These are phyloP conservation scores for Phytophthora sp. DNA, from an alignment of 352 stramenopile species.

Conservation along the genomic window DNA sequence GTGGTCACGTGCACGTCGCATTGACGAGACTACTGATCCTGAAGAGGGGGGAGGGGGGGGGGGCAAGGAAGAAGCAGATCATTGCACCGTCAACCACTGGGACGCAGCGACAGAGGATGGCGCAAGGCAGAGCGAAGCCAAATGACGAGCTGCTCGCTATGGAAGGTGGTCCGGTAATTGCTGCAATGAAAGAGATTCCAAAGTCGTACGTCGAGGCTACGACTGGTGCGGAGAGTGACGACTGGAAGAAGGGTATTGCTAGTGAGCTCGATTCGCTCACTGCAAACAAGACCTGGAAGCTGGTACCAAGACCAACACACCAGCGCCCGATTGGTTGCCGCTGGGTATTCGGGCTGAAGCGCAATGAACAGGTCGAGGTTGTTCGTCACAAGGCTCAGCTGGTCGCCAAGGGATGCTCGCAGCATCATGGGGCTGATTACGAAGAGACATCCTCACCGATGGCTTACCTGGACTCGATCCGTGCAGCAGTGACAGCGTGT, in stretches of 20 bases:
- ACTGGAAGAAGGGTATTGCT: not conserved
- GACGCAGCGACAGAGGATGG: slow-evolving; percentile 15
- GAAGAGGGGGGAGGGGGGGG: too few relatives aligned
- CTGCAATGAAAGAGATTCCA: not conserved
- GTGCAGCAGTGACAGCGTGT: not conserved
- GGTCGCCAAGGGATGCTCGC: not conserved
- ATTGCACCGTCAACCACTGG: not conserved
- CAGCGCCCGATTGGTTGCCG: too few relatives aligned
- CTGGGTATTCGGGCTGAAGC: too few relatives aligned
- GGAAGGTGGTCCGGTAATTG: not conserved
- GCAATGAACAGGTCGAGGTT: too few relatives aligned
- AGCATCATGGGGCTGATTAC: slow-evolving; percentile 11
- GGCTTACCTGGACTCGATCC: slow-evolving; percentile 4
- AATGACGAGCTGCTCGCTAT: not conserved
- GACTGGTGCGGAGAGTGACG: not conserved
- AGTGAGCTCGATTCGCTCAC: not conserved
- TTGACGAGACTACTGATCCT: too few relatives aligned
- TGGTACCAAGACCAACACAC: too few relatives aligned
- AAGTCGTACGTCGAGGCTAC: not conserved
- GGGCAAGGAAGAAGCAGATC: too few relatives aligned
- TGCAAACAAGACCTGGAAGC: slow-evolving; percentile 16
- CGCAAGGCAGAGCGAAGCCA: not conserved
- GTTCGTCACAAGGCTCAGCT: too few relatives aligned
- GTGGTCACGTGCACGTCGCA: too few relatives aligned
- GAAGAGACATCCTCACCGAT: not conserved